Conservation (phyloP, 345 rosid genomes). For the Lepidium aucheri region DNA sequence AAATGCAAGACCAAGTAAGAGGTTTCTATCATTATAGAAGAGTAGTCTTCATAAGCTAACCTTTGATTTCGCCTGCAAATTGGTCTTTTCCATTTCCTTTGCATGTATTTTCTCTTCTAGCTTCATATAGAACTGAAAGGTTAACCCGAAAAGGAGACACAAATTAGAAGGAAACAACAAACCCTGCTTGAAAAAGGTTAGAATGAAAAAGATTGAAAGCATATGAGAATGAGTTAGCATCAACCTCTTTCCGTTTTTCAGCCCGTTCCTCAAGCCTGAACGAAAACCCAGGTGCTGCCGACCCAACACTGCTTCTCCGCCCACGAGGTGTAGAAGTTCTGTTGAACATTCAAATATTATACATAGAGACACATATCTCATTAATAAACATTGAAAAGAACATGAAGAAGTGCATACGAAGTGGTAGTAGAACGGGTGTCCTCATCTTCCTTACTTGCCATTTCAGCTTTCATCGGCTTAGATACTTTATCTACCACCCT, state of each 20-base stretch:
- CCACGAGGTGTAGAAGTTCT: slow-evolving; percentile 58
- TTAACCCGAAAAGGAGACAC: not conserved
- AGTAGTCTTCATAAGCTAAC: slow-evolving; percentile 23
- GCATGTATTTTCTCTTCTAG: slow-evolving; percentile 95
- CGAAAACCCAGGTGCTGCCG: slow-evolving; percentile 69
- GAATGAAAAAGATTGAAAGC: not conserved
- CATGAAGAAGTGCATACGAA: slow-evolving; percentile 44
- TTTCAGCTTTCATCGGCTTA: slow-evolving; percentile 33
- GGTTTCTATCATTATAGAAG: not conserved
- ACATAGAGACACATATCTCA: not conserved
- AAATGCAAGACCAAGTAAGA: not conserved
- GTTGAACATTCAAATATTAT: slow-evolving; percentile 12
- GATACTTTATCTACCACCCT: slow-evolving; percentile 46
- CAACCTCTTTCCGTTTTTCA: slow-evolving; percentile 90
- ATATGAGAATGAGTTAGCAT: not conserved
- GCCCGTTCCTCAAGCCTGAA: slow-evolving; percentile 94
- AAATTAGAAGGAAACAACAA: not conserved
- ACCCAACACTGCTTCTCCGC: slow-evolving; percentile 44
- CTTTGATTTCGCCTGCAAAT: slow-evolving; percentile 88
- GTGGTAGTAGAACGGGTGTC: slow-evolving; percentile 68
- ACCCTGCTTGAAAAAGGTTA: not conserved
- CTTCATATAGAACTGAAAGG: slow-evolving; percentile 69
- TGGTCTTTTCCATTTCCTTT: slow-evolving; percentile 68
- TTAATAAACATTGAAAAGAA: not conserved
- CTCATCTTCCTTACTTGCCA: slow-evolving; percentile 60